Evolutionary conservation across 1,284 basidiomycete species (phyloP).

Genomic region (Sparassis latifolia): DNA sequence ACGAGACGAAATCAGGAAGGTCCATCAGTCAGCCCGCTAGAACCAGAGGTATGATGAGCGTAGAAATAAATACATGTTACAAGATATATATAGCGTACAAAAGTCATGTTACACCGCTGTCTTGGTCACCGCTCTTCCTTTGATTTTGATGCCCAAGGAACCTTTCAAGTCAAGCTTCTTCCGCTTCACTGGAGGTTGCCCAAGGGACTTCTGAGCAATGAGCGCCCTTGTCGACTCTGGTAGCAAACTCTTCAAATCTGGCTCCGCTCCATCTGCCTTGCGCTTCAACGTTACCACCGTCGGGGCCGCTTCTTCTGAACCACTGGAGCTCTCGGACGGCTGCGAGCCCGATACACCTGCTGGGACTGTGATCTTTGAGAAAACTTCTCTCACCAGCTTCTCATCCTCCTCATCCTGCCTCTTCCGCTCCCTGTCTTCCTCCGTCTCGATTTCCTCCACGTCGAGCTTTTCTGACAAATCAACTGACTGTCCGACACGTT

Average conservation of each 20-base stretch:
- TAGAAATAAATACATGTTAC: not conserved
- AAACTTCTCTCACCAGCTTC: slow-evolving; percentile 78
- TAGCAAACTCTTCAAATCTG: slow-evolving; percentile 65
- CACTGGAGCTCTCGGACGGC: slow-evolving; percentile 12
- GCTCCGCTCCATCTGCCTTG: slow-evolving; percentile 68
- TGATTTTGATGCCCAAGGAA: slow-evolving; percentile 71
- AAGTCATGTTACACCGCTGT: slow-evolving; percentile 3
- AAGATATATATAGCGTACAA: not conserved
- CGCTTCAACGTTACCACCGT: slow-evolving; percentile 70
- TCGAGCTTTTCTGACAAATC: slow-evolving; percentile 54
- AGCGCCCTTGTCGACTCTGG: slow-evolving; percentile 68
- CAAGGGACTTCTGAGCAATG: slow-evolving; percentile 41
- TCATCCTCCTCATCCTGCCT: slow-evolving; percentile 89
- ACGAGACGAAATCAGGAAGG: too few species aligned
- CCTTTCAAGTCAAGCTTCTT: slow-evolving; percentile 61
- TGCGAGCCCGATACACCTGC: slow-evolving; percentile 20
- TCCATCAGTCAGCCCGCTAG: too few species aligned
- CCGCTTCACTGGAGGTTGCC: slow-evolving; percentile 39
- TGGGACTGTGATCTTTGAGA: slow-evolving; percentile 63
- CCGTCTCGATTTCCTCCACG: slow-evolving; percentile 60
- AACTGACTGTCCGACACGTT: slow-evolving; percentile 65
- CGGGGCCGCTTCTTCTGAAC: slow-evolving; percentile 22
- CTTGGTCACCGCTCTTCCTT: slow-evolving; percentile 34
- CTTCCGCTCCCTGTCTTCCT: slow-evolving; percentile 61
- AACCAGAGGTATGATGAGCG: too few species aligned